Base-by-base conservation (phyloP, 2,329 filamentous ascomycete species). In the Colletotrichum lupini region DNA sequence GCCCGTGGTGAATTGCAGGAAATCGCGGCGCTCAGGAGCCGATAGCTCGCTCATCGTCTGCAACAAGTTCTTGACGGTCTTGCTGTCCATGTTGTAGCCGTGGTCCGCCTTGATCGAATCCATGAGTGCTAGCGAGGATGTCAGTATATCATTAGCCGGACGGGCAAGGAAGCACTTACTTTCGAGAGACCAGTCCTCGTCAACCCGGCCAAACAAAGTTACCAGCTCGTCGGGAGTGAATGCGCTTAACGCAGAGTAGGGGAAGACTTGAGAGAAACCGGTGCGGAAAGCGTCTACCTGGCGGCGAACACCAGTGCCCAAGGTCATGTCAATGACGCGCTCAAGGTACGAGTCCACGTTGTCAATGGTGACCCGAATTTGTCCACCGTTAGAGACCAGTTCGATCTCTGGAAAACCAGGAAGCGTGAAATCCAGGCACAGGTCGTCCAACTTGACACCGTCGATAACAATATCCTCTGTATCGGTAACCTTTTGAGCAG, bases 81-180 rank as follows among this genome's bases (percentile, higher is more conserved):
- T 94, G 87, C 96, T 98, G 81, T 99, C 97, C 90, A 99, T 97
- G 78, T 98, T 99, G 86, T 94, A 99, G 9, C 97, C 97, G 81
- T 99, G 97, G 78, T 99, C 97, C 32, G 97, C 97, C 85, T 99
- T 99, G 85, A 99, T 96, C 0, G 96, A 98, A 80, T 99, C 97
- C 90, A 97, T 97, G 53, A 99, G 90, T 73, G 97, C 94, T 97
- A 28, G n/a, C 73, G 56, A 59, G 73, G 62, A 72, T 55, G 76
- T 79, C 75, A 80, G 78, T 53, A 76, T 14, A 26, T 22, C 55
- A 19, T 16, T 4, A 4, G n/a, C 9, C 3, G 1, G 2, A 32
- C 52, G 72, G 26, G 11, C 4, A 37, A 37, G 22, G 35, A 60
- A 22, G 7, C 22, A 68, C 94, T 89, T 90, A 97, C 94, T 99